A percentile compares a stretch with the other conserved stretches of the same genome.
Conservation (phyloP, 2,329 filamentous ascomycete species). For the Falciphora oryzae region DNA sequence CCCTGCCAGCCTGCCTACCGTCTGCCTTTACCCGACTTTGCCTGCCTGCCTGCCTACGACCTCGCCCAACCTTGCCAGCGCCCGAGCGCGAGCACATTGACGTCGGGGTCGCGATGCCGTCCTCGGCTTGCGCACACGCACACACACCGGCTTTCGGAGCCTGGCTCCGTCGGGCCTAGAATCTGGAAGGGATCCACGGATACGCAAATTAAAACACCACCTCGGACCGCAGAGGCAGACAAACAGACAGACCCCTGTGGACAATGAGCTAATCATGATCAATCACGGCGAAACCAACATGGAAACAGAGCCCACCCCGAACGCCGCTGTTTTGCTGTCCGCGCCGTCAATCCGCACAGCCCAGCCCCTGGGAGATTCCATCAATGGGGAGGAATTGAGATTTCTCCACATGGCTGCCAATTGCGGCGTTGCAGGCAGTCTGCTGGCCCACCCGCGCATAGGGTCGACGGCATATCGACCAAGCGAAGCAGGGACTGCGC, state of each 20-base stretch:
- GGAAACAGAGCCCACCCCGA: background rate
- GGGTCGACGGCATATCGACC: background rate
- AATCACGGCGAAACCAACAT: background rate
- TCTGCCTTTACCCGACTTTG: background rate
- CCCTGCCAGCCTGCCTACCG: background rate
- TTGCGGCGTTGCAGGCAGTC: too few relatives aligned
- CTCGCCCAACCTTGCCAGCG: too few relatives aligned
- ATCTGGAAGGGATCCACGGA: background rate
- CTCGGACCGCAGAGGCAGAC: too few relatives aligned
- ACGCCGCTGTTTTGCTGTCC: background rate
- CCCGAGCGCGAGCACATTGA: too few relatives aligned
- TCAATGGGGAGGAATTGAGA: background rate
- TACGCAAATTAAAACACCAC: background rate
- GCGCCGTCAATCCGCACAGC: background rate
- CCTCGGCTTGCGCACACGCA: background rate
- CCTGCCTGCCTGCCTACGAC: too few relatives aligned
- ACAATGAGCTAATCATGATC: conserved; percentile 1
- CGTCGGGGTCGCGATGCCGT: background rate
- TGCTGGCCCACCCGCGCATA: background rate
- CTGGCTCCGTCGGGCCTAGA: background rate
- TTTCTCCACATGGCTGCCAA: background rate
- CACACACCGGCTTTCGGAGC: background rate
- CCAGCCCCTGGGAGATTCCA: background rate
- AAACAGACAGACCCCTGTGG: background rate
- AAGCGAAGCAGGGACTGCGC: background rate